These are phyloP conservation scores for Chaetomiaceae sp. DNA, from an alignment of 2,329 filamentous ascomycete species.

Conservation along the genomic window DNA sequence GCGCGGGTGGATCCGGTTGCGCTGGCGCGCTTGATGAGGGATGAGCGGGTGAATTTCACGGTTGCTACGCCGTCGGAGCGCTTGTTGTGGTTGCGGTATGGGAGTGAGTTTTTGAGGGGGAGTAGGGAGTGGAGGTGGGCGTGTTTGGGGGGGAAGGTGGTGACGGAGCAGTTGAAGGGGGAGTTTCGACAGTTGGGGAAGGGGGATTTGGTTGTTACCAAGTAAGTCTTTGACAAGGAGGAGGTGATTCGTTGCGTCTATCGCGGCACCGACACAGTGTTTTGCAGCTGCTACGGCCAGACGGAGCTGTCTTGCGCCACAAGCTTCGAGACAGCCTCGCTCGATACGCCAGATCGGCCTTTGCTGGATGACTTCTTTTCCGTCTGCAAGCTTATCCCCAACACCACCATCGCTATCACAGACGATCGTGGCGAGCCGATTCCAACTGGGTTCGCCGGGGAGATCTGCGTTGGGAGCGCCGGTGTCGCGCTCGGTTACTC, in stretches of 20 bases:
- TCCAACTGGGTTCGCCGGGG: constrained; percentile 3
- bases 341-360: not conserved
- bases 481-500: constrained; percentile 2
- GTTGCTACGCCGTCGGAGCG: not conserved
- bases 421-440: constrained; percentile 1
- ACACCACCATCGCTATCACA: constrained; percentile 1
- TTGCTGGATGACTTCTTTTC: constrained; percentile 1
- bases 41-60: not conserved
- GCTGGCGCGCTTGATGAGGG: not conserved
- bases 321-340: not conserved
- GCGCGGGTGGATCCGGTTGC: not conserved
- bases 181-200: not conserved
- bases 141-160: not conserved
- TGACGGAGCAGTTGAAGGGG: not conserved
- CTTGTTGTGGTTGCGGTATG: not conserved
- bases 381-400: not conserved
- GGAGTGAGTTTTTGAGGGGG: not conserved
- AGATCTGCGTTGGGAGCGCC: constrained; percentile 1
- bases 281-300: not conserved
- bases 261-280: too few species aligned
- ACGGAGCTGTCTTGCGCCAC: not conserved
- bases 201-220: not conserved
- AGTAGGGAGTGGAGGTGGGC: not conserved
- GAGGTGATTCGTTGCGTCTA: too few species aligned
- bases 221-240: not conserved